Evolutionary conservation across 1,284 basidiomycete species (phyloP), one percentile per base, ranked within the genome.

Genomic region (Singerocomus rubriflavus): DNA sequence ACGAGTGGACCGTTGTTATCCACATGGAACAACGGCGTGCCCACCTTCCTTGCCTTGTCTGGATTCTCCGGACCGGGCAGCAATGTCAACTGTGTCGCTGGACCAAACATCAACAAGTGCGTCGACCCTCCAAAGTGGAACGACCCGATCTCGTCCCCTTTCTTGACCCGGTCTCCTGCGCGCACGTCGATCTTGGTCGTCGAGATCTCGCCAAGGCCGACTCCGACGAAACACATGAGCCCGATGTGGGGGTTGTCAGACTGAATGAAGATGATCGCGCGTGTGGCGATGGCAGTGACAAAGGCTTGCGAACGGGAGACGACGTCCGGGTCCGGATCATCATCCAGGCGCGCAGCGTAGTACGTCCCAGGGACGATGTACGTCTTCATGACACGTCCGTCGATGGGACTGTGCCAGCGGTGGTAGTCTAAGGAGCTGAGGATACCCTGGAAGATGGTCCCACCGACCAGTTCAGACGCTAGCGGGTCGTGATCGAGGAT

Each of bases 401-500:
- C 68, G 7, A 84, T 72, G 11, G 81, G 82, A 34, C 71, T 68
- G 54, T 78, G 75, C 81, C 80, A 82, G 43, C 81, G 75, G 56
- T 83, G 81, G 57, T 81, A 84, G 25, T 72, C 71, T 2, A 72
- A 52, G 1, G 78, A 70, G 44, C 71, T 73, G 11, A 62, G 46
- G 0, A 62, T 57, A 5, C 48, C 61, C 41, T 62, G 61, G 32
- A 55, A 62, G 26, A 60, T 48, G 1, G 57, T 62, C 2, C 61
- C 61, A 2, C 55, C 59, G 75, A 64, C 73, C 76, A 57, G 80
- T 61, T 10, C 77, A 73, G 16, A 77, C 73, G 14, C 74, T 35
- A 60, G 48, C 5, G 55, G 45, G 50, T 66, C 57, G 31, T 51
- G 49, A 41, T 67, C 55, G 46, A 76, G 66, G 55, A 74, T 70